Evolutionary conservation across 2,329 filamentous ascomycete species (phyloP).

Genomic region (Tolypocladium tropicale): DNA sequence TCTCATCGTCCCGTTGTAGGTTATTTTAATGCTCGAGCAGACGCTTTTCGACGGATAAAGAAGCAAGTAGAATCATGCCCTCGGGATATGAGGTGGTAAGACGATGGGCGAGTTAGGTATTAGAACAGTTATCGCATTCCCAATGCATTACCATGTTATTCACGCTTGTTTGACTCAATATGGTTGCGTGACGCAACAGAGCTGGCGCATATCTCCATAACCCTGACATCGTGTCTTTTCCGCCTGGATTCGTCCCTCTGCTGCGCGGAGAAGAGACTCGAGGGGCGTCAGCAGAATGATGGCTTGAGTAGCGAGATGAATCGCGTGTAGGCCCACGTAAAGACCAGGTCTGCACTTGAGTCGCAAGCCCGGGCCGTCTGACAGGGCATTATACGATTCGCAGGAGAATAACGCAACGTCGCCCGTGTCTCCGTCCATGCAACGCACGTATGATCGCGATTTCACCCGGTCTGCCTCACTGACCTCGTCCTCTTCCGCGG

Average conservation of each 20-base stretch:
- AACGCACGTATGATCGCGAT: background rate
- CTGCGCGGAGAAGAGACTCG: background rate
- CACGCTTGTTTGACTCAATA: background rate
- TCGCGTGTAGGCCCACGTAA: background rate
- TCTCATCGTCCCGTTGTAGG: too few relatives aligned
- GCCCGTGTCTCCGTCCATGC: background rate
- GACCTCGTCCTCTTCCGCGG: conserved; percentile 22
- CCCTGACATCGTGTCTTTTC: background rate
- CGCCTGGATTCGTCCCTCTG: background rate
- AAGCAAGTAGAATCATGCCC: background rate
- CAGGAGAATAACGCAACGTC: background rate
- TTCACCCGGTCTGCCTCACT: conserved; percentile 11
- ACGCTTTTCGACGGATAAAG: background rate
- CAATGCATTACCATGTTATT: conserved; percentile 1
- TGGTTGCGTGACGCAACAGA: background rate
- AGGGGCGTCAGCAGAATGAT: background rate
- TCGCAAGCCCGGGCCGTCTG: background rate
- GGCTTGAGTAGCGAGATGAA: background rate
- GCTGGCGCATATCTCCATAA: background rate
- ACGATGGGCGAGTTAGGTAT: background rate
- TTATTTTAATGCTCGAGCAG: background rate
- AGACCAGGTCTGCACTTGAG: background rate
- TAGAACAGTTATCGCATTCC: conserved; percentile 1
- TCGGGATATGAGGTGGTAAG: background rate
- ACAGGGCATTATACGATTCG: background rate